Evolutionary conservation across 441 rosid genomes (phyloP).

Genomic region (Pelargonium cotyledonis): DNA sequence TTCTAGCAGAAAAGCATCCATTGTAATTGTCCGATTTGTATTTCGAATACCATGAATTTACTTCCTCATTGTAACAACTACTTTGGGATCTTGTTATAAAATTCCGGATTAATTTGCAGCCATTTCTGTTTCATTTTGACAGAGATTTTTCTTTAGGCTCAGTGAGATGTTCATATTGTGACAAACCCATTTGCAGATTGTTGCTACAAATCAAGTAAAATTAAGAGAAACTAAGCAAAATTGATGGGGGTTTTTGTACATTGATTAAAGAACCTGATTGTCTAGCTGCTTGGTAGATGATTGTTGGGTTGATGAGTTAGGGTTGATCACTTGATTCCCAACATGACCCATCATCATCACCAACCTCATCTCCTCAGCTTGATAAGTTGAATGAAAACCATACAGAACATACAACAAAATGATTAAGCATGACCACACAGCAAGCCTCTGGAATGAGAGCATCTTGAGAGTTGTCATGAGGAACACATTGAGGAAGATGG

Average conservation of each 20-base stretch:
- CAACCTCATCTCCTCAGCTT: slow-evolving; percentile 51
- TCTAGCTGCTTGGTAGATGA: background rate
- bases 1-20: slow-evolving; percentile 5
- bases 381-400: slow-evolving; percentile 78
- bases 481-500: slow-evolving; percentile 66
- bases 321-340: background rate
- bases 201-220: too few species aligned
- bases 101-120: too few species aligned
- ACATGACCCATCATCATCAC: background rate
- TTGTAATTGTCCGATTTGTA: background rate
- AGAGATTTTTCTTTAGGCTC: too few species aligned
- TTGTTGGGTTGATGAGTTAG: background rate
- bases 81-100: too few species aligned
- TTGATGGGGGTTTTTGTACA: too few species aligned
- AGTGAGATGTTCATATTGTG: too few species aligned
- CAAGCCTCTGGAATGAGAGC: slow-evolving; percentile 56
- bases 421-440: slow-evolving; percentile 61
- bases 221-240: too few species aligned
- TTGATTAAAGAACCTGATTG: background rate
- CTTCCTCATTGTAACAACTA: too few species aligned
- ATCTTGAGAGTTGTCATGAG: slow-evolving; percentile 58
- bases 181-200: too few species aligned
- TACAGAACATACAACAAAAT: slow-evolving; percentile 64
- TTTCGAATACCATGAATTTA: background rate
- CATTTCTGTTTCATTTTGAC: too few species aligned